These are phyloP conservation scores for Trametes cingulata DNA, from an alignment of 768 basidiomycete genomes.

Conservation along the genomic window DNA sequence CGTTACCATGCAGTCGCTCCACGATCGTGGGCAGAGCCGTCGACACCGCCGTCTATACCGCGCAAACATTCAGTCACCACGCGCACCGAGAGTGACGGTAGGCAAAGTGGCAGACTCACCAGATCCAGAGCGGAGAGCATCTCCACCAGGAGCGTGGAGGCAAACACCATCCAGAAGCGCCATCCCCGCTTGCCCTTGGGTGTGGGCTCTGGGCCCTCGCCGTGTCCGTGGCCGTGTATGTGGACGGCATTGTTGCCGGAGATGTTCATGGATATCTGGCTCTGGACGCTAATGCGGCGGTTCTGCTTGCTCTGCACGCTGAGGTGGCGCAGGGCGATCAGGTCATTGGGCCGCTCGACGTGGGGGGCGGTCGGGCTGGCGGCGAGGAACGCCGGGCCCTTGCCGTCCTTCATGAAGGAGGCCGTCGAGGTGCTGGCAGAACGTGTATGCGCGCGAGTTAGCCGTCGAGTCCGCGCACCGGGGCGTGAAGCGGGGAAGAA, in stretches of 20 bases:
- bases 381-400: background rate
- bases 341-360: background rate
- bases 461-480: background rate
- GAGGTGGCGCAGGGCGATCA: background rate
- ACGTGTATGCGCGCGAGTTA: background rate
- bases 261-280: background rate
- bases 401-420: conserved; percentile 1
- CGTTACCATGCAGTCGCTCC: conserved; percentile 19
- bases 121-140: conserved; percentile 20
- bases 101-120: background rate
- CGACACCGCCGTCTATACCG: conserved; percentile 20
- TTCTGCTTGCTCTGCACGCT: background rate
- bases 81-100: no score
- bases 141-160: conserved; percentile 10
- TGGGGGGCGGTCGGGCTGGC: background rate
- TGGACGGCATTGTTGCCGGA: background rate
- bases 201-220: background rate
- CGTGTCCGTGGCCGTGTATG: background rate
- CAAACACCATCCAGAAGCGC: conserved; percentile 19
- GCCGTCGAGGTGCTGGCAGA: conserved; percentile 7
- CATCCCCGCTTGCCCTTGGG: conserved; percentile 12
- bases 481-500: background rate
- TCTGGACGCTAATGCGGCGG: background rate
- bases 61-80: background rate
- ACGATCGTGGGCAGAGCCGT: conserved; percentile 25